Evolutionary conservation across 257 asterid genomes (phyloP), one percentile per base, ranked within the genome.

Genomic region (Striga asiatica): DNA sequence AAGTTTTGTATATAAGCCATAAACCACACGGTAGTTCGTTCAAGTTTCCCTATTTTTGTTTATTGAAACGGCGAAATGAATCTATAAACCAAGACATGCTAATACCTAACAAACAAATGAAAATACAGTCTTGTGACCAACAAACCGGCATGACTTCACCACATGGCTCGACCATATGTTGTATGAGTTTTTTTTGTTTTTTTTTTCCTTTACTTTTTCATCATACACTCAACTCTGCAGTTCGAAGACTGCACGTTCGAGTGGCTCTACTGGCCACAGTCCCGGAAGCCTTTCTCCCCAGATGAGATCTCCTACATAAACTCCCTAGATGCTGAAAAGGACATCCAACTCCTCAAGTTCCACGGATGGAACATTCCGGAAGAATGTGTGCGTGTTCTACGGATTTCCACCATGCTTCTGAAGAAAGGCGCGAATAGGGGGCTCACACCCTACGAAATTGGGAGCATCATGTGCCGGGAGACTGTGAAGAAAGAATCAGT

Each of bases 231-330:
- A 61, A 38, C 11, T 48, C 1, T 5, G 62, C 80, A 85, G 95
- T 81, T 85, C 19, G 75, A 75, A 70, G 94, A 84, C 62, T 84
- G 85, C 76, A 81, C 88, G 0, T 84, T 81, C 31, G 94, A 85
- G 64, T 85, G 94, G 95, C 84, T 85, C 50, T 80, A 80, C 67
- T 85, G 95, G 95, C 95, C 89, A 60, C 95, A 85, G 73, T 77
- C 93, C 21, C 75, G 56, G 19, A 53, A 76, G 11, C 81, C 81
- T 2, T 85, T 74, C 51, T 70, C 84, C 11, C 63, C 76, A 0
- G 84, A 78, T 29, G 76, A 71, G 20, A 47, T 66, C 19, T 70
- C 69, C n/a, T 85, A 82, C 78, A 76, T 85, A 68, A 64, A 75
- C 49, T 66, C 80, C 22, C 73, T 85, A 47, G 83, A 85, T 29